Evolutionary conservation across 225 moss, liverwort and hornwort species (phyloP).

Genomic region (Marchantia paleacea): DNA sequence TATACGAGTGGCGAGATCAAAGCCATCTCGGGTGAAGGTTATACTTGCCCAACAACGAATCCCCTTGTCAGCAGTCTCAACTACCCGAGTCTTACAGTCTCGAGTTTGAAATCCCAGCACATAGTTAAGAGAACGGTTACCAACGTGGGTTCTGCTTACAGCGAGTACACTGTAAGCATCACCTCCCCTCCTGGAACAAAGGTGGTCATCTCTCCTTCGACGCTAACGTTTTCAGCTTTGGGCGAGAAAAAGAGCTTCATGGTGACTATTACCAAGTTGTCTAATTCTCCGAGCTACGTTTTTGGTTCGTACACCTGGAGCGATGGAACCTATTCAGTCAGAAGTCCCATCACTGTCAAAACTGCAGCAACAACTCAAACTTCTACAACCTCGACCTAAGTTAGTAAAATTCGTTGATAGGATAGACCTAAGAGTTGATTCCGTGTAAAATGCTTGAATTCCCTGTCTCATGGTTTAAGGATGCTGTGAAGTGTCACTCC

Average conservation of each 20-base stretch:
- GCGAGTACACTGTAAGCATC: constrained; percentile 31
- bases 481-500: too few species aligned
- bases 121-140: constrained; percentile 42
- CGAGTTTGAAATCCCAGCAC: background rate
- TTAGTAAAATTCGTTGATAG: too few species aligned
- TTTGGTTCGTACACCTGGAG: constrained; percentile 44
- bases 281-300: constrained; percentile 4
- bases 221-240: constrained; percentile 32
- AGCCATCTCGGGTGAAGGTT: constrained; percentile 24
- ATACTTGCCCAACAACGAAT: constrained; percentile 27
- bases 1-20: constrained; percentile 16
- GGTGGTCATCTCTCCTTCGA: constrained; percentile 30
- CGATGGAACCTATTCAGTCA: constrained; percentile 40
- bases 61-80: constrained; percentile 34
- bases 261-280: constrained; percentile 26
- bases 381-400: too few species aligned
- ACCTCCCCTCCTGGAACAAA: constrained; percentile 30
- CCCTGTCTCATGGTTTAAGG: too few species aligned
- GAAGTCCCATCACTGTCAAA: constrained; percentile 37
- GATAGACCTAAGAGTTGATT: too few species aligned
- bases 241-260: constrained; percentile 34
- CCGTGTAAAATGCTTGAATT: too few species aligned
- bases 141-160: constrained; percentile 38
- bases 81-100: constrained; percentile 40
- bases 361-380: background rate